Evolutionary conservation across 2,329 filamentous ascomycete genomes (phyloP), one percentile per base, ranked within the genome.

Genomic region (Domatiomyces globalis): DNA sequence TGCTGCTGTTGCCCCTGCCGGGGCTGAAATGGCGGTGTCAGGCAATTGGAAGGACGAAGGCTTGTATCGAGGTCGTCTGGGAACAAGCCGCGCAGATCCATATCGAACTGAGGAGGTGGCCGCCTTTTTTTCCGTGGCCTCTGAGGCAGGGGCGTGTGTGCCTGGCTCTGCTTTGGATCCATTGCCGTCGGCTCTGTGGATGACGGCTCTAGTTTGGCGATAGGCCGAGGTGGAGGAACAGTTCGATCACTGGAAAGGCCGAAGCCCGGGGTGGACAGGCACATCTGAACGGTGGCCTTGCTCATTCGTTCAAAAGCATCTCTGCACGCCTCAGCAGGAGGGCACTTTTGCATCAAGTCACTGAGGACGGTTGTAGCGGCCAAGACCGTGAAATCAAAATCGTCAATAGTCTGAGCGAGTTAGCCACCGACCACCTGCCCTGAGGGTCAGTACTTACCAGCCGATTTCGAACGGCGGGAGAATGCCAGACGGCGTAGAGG

Each of bases 401-500:
- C 90, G 62, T 96, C 89, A 71, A 95, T 84, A 6, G 84, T 86
- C 74, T 77, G 55, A 51, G 53, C 4, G 20, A 47, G 46, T 62
- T 33, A 60, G 56, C 51, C 46, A 20, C 49, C 45, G 6, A 42
- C 36, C 4, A 5, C 46, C 7, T 29, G 39, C 20, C 8, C 18
- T 9, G 20, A 48, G 43, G 39, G n/a, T 2, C 20, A 43, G 9
- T 44, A 73, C 84, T 71, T 78, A 90, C 86, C 67, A 96, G 72
- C 51, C 86, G 81, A 65, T 84, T 88, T 61, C 90, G 80, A 48
- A 96, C 90, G 50, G 87, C 78, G 5, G 87, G 81, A 9, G 90
- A 95, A 68, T 96, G 90, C 90, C 90, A 96, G 52, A 96, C 92
- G 18, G 92, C 89, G 67, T 95, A 96, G 1, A 96, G 75, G 66